These are phyloP conservation scores for Pilatotrama ljubarskyi DNA, from an alignment of 768 basidiomycete species.

Conservation along the genomic window DNA sequence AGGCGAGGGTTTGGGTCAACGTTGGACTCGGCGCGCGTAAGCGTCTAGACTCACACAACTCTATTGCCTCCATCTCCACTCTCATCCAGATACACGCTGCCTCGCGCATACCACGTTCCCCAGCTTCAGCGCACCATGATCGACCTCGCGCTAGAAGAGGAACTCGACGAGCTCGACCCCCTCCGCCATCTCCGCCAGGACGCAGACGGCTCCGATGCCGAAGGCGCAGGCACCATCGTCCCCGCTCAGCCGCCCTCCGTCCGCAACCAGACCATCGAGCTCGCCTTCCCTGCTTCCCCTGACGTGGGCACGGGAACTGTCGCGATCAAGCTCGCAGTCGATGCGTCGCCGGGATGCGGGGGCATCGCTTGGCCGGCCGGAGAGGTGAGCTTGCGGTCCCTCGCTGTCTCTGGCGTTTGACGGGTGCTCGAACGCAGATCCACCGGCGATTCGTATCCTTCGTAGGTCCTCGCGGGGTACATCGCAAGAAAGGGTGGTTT, in stretches of 20 bases:
- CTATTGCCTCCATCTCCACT: neutral
- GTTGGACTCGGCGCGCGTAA: neutral
- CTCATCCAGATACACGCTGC: neutral
- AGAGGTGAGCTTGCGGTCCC: conserved; percentile 50
- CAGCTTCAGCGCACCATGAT: conserved; percentile 14
- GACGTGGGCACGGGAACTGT: conserved; percentile 31
- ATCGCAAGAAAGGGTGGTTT: conserved; percentile 63
- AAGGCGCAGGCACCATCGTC: conserved; percentile 37
- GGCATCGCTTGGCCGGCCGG: conserved; percentile 94
- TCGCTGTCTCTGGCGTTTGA: neutral
- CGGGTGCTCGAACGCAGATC: neutral
- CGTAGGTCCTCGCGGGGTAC: conserved; percentile 79
- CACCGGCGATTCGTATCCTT: neutral
- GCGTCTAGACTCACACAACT: neutral
- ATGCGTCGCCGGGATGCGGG: conserved; percentile 87
- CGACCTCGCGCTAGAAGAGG: conserved; percentile 52
- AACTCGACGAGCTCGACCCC: conserved; percentile 56
- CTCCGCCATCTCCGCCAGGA: conserved; percentile 58
- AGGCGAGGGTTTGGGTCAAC: conserved; percentile 8
- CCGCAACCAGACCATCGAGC: conserved; percentile 45
- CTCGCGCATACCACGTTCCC: conserved; percentile 7
- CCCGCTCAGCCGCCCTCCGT: conserved; percentile 57
- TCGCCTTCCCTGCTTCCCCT: conserved; percentile 46
- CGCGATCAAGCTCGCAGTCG: conserved; percentile 57
- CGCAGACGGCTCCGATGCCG: conserved; percentile 29